Conservation (phyloP, 495 filamentous ascomycete genomes). For the Aspergillus egyptiacus region DNA sequence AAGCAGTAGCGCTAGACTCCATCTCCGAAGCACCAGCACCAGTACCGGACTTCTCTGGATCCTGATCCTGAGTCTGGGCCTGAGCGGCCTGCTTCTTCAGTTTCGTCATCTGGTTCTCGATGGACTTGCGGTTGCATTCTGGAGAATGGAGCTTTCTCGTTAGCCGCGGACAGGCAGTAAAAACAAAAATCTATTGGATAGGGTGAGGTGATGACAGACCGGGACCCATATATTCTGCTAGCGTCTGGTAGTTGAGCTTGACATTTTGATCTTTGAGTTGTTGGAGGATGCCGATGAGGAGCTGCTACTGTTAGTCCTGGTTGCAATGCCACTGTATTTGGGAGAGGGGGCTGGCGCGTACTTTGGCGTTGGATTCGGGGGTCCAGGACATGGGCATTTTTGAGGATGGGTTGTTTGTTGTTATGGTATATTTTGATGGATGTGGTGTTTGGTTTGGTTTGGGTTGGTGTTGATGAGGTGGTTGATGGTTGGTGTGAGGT, state of each 20-base stretch:
- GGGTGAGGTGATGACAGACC: not conserved
- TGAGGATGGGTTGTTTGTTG: not conserved
- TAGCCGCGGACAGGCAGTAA: too few species aligned
- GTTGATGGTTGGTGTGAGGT: too few species aligned
- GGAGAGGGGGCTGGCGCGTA: not conserved
- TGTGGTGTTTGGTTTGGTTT: too few species aligned
- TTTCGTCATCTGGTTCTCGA: conserved; percentile 3
- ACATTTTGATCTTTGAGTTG: conserved; percentile 7
- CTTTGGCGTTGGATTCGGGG: conserved; percentile 5
- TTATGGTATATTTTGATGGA: not conserved
- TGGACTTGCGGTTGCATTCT: conserved; percentile 3
- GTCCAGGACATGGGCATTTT: conserved; percentile 11
- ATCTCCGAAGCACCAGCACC: too few species aligned
- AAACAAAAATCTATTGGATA: not conserved
- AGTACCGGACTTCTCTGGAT: too few species aligned
- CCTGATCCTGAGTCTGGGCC: not conserved
- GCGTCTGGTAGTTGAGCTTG: conserved; percentile 8
- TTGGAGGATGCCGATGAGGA: conserved; percentile 7
- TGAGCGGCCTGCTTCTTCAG: conserved; percentile 8
- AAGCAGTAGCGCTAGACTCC: not conserved
- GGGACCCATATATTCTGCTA: conserved; percentile 9
- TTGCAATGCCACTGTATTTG: not conserved
- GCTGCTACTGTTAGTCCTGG: not conserved
- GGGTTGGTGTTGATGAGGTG: too few species aligned
- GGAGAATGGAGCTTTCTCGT: too few species aligned